Conservation (phyloP, 768 basidiomycete genomes). For the Lactarius vividus region DNA sequence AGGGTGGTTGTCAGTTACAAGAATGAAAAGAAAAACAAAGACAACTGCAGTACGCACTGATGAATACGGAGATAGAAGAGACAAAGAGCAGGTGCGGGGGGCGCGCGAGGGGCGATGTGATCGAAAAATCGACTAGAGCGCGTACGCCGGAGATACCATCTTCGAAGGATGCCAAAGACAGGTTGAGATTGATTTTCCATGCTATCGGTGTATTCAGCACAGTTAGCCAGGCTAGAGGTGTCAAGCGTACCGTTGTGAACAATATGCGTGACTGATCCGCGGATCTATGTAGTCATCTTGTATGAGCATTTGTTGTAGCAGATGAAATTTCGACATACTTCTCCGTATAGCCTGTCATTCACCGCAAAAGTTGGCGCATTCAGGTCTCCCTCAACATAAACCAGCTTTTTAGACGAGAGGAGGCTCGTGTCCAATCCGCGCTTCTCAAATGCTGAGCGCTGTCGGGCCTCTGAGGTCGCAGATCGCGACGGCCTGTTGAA, state of each 20-base stretch:
- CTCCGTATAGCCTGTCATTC: conserved; percentile 16
- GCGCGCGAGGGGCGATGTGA: conserved; percentile 22
- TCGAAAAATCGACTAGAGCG: conserved; percentile 29
- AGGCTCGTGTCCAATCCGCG: conserved; percentile 27
- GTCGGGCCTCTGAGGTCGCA: conserved; percentile 21
- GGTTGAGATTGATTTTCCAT: conserved; percentile 32
- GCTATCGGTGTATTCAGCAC: conserved; percentile 17
- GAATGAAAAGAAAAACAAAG: background rate
- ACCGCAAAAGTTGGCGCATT: conserved; percentile 19
- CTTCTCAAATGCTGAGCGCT: conserved; percentile 22
- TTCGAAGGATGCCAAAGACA: conserved; percentile 30
- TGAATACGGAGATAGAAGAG: conserved; percentile 30
- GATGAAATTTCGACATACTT: conserved; percentile 11
- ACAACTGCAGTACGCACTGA: conserved; percentile 17
- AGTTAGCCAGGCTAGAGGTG: background rate
- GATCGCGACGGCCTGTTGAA: conserved; percentile 28
- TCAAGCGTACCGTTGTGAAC: conserved; percentile 28
- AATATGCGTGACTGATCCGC: conserved; percentile 26
- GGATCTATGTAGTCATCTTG: conserved; percentile 9
- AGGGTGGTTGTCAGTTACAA: background rate
- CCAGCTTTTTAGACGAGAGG: conserved; percentile 27
- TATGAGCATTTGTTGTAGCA: background rate
- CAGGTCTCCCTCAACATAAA: conserved; percentile 30
- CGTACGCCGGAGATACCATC: conserved; percentile 26
- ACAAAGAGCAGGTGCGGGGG: conserved; percentile 30